A percentile compares a stretch with the other conserved stretches of the same genome.
phyloP scores from a whole-genome alignment of 228 moss, liverwort and hornwort genomes.

The Sphagnum fallax region DNA sequence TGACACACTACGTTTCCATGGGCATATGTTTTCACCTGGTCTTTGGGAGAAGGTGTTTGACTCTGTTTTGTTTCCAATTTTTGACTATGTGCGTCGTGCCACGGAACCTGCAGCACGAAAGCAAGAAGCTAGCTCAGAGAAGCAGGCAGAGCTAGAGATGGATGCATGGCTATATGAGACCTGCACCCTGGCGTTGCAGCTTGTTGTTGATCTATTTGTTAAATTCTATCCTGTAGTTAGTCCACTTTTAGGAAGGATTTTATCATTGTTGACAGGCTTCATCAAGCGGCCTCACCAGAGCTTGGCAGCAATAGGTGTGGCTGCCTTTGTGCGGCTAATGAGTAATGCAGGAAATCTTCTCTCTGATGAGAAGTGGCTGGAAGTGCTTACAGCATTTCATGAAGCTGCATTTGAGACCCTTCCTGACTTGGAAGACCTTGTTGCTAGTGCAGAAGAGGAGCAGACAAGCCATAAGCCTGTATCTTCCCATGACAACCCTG shows the following conservation, averaged over 20 bases:
- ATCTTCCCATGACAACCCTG: conserved; percentile 29
- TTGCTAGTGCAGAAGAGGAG: conserved; percentile 66
- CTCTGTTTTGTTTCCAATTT: conserved; percentile 96
- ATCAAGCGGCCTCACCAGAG: conserved; percentile 98
- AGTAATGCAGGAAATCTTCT: conserved; percentile 83
- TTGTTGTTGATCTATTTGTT: conserved; percentile 96
- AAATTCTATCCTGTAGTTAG: conserved; percentile 97
- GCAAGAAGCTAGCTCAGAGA: conserved; percentile 53
- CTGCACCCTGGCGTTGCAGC: conserved; percentile 94
- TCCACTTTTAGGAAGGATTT: conserved; percentile 75
- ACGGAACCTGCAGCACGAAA: conserved; percentile 71
- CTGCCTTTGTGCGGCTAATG: conserved; percentile 95
- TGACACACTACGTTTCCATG: conserved; percentile 95
- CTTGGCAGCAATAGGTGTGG: conserved; percentile 94
- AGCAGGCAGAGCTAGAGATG: conserved; percentile 97
- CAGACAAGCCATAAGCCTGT: conserved; percentile 49
- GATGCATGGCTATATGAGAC: conserved; percentile 99
- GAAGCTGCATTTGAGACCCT: conserved; percentile 82
- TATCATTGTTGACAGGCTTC: conserved; percentile 81
- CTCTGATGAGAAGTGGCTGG: conserved; percentile 91
- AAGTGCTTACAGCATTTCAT: conserved; percentile 67
- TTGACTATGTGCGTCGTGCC: conserved; percentile 95
- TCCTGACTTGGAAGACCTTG: conserved; percentile 81
- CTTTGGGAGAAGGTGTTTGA: conserved; percentile 99
- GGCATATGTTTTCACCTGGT: conserved; percentile 96